Conservation (phyloP, 1,284 basidiomycete species). For the Cryptococcus sp. region DNA sequence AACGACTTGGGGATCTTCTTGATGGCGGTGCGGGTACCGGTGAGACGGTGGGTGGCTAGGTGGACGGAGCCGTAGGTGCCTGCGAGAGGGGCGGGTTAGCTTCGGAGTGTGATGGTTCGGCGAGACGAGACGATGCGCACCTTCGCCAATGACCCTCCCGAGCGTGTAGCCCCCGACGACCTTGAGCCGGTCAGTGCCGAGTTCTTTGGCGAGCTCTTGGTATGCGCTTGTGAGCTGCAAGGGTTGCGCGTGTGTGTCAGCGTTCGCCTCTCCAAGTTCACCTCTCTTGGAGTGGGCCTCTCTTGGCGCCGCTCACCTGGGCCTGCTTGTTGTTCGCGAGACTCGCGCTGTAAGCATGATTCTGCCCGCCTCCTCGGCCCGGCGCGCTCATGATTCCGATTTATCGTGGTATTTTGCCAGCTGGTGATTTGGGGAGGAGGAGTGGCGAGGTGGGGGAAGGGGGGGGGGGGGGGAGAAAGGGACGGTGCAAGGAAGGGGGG, state of each 20-base stretch:
- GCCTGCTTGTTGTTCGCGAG: conserved; percentile 36
- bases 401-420: not conserved
- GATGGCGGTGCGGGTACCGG: conserved; percentile 84
- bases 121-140: conserved; percentile 52
- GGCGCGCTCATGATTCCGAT: conserved; percentile 11
- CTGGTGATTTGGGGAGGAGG: not conserved
- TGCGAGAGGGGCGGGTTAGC: conserved; percentile 44
- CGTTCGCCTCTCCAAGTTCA: not conserved
- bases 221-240: conserved; percentile 85
- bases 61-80: conserved; percentile 91
- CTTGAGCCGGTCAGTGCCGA: conserved; percentile 80
- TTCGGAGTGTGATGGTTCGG: not conserved
- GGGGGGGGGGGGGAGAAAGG: not conserved
- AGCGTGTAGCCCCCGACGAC: conserved; percentile 95
- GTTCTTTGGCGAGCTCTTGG: conserved; percentile 92
- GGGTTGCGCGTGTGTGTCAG: not conserved
- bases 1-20: conserved; percentile 96
- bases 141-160: conserved; percentile 93
- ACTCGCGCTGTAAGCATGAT: conserved; percentile 17
- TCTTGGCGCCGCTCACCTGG: conserved; percentile 20
- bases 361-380: conserved; percentile 18
- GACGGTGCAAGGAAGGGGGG: not conserved
- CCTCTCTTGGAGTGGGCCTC: not conserved
- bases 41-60: conserved; percentile 85
- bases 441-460: not conserved